Base-by-base conservation (phyloP, 2,329 filamentous ascomycete genomes). In the Phialemoniopsis sp. region DNA sequence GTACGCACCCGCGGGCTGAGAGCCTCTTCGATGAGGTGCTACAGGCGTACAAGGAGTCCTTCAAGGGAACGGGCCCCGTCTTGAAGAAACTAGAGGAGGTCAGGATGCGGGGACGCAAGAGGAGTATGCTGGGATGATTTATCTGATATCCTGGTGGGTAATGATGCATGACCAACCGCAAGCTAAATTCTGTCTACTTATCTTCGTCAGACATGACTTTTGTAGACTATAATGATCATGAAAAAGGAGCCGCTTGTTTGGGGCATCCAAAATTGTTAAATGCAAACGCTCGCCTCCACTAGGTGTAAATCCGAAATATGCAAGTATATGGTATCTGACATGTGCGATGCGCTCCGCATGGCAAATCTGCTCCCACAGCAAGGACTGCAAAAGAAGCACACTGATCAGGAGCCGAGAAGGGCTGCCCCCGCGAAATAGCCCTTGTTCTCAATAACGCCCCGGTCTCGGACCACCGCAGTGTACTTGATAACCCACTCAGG, bases 401-500 rank as follows among this genome's bases (percentile, higher is more conserved):
- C n/a, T 32, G 12, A 13, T 38, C 54, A 62, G 35, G 44, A 42
- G 40, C 70, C 68, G 34, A 69, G 67, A 48, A 93, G 63, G 56
- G 89, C 83, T 4, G 90, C 91, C 15, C 82, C 80, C 2, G 91
- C 91, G 69, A 96, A 96, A 63, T 96, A 97, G 8, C 93, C 93
- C 70, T 97, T 98, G 59, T 93, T 95, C 71, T 98, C 93, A 48
- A 98, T 91, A 8, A 98, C 93, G 13, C 93, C 93, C 39, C 93
- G 76, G 59, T 97, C 86, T 60, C 87, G 86, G 31, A 97, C 88
- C 42, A 97, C 91, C 2, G 93, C 93, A 29, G 91, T 96, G 60
- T 98, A 98, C 60, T 97, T 95, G 50, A 91, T 85, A 19, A 97
- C 93, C 91, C 93, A 98, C 58, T 91, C 82, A 19, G 93, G 90